phyloP scores from a whole-genome alignment of 208 protist genomes.

The Ichthyophonus hoferi region DNA sequence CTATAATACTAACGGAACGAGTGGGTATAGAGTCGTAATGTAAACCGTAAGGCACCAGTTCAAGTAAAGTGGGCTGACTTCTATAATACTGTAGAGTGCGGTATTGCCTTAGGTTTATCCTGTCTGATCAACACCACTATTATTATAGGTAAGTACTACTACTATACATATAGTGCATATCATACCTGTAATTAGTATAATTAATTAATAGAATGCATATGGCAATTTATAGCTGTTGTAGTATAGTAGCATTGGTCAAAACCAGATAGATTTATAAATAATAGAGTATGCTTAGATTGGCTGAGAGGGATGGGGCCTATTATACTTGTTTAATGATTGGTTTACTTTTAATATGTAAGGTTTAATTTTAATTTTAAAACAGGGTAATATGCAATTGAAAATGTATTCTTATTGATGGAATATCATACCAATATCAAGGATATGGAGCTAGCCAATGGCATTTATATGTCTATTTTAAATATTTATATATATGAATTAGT shows the following conservation, averaged over 20 bases:
- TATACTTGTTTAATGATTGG: too few species aligned
- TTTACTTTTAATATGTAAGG: too few species aligned
- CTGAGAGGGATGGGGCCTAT: too few species aligned
- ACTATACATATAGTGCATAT: not conserved
- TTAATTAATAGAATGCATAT: not conserved
- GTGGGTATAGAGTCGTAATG: conserved; percentile 1
- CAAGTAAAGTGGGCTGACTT: conserved; percentile 31
- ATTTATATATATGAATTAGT: too few species aligned
- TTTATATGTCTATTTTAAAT: too few species aligned
- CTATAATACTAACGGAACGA: not conserved
- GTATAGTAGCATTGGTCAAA: not conserved
- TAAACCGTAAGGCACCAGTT: not conserved
- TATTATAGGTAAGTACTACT: conserved; percentile 1
- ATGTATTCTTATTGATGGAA: too few species aligned
- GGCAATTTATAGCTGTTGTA: not conserved
- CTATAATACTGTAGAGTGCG: conserved; percentile 28
- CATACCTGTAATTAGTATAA: not conserved
- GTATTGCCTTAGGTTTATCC: not conserved
- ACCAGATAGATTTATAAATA: not conserved
- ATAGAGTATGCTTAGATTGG: too few species aligned
- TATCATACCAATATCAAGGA: too few species aligned
- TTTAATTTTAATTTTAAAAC: too few species aligned
- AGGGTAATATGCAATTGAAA: too few species aligned
- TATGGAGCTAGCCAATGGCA: too few species aligned
- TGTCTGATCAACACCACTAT: conserved; percentile 23